Evolutionary conservation across 352 stramenopile species (phyloP), one percentile per base, ranked within the genome.

Genomic region (Detonula confervacea): DNA sequence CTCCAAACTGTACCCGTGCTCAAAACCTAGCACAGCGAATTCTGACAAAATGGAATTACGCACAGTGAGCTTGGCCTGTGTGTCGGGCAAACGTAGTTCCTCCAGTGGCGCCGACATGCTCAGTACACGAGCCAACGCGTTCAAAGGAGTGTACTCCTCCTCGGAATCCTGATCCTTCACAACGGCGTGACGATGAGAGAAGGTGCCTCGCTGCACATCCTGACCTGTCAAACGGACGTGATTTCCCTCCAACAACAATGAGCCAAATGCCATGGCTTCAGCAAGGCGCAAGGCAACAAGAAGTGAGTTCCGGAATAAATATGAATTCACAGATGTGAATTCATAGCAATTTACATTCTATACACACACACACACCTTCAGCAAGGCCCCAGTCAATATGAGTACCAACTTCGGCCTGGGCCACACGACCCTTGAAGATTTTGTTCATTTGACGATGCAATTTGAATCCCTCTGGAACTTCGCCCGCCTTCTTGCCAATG

Each of bases 341-440:
- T n/a, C n/a, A n/a, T n/a, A n/a, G n/a, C n/a, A n/a, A n/a, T n/a
- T n/a, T n/a, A n/a, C n/a, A n/a, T n/a, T n/a, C n/a, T n/a, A n/a
- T n/a, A n/a, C n/a, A n/a, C n/a, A n/a, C n/a, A n/a, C n/a, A n/a
- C n/a, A n/a, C n/a, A n/a, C n/a, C n/a, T n/a, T n/a, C n/a, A n/a
- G n/a, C n/a, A n/a, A n/a, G n/a, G n/a, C 95, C 96, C 96, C 96
- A 99, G 83, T 98, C 96, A 59, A 99, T 97, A 24, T 92, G n/a
- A n/a, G n/a, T 88, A 22, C 94, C 96, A 30, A 95, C 83, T 60
- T 97, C 90, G 14, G 97, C 91, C 76, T 94, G 94, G 27, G 90
- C 88, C 67, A 91, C 88, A 68, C 97, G 95, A 30, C 87, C 88
- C 56, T 93, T 80, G 77, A 98, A 95, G 78, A 98, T 98, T 71